Base-by-base conservation (phyloP, 345 rosid genomes). In the Eucalyptus marginata region DNA sequence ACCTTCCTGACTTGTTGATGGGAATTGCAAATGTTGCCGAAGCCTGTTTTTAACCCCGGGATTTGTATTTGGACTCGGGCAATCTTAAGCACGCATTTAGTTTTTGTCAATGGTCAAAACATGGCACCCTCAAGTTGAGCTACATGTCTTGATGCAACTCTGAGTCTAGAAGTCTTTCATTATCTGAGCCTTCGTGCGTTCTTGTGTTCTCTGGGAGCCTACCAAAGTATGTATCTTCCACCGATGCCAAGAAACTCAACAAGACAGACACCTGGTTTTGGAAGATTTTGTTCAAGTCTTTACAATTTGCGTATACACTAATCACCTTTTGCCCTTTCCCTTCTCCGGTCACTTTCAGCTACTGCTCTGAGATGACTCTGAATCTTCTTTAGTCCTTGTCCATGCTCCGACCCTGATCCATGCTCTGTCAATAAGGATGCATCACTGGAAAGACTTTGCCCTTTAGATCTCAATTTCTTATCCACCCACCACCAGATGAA, bases 391-490 rank as follows among this genome's bases (percentile, higher is more conserved):
- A 25, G 86, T 84, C 27, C 86, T 10, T 49, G 58, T 16, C 52
- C 86, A 10, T 86, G 44, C 43, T 89, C 89, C 6, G 85, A 68
- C 44, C 85, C 84, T 17, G 90, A 87, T 27, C 88, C 89, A 36
- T 64, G 25, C 33, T 71, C 90, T 36, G 31, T 64, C 11, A 25
- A 56, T 43, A 22, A 33, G 80, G 24, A 51, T 29, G 87, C 16
- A 24, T 89, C 93, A 83, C 87, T 24, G 44, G 68, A 92, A 86
- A 89, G 83, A 68, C 86, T 89, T 8, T 85, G 90, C 10, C 84
- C 86, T 88, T 92, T 91, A 4, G 93, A 91, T 90, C 89, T 93
- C 10, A 89, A 36, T 47, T 27, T 86, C 85, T 91, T 20, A 89
- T 24, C 13, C 88, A 44, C 29, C 90, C 89, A 24, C 88, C 90